Percentiles rank a stretch among this genome's conserved stretches.
These are phyloP conservation scores for Hypoxylon sp. DNA, from an alignment of 2,329 filamentous ascomycete species.

Conservation along the genomic window DNA sequence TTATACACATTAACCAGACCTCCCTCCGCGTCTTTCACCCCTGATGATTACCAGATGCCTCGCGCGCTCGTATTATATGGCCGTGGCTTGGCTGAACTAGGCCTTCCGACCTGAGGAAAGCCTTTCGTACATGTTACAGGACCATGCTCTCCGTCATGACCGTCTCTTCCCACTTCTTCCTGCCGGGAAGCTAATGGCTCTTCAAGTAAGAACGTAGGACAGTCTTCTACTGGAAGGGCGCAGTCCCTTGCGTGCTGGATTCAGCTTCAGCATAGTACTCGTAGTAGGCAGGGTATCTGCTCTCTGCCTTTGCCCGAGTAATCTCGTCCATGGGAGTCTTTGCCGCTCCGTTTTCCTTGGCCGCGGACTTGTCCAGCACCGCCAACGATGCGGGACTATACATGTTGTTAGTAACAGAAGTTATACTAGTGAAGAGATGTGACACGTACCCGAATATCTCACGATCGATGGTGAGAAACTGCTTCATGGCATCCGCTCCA, in stretches of 20 bases:
- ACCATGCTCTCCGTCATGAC: constrained; percentile 3
- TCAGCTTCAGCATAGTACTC: constrained; percentile 59
- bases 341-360: constrained; percentile 57
- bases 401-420: constrained; percentile 12
- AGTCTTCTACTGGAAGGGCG: constrained; percentile 58
- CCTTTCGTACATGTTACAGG: constrained; percentile 27
- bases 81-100: not conserved
- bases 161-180: not conserved
- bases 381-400: constrained; percentile 57
- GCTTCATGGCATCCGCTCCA: constrained; percentile 82
- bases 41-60: constrained; percentile 13
- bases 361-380: constrained; percentile 46
- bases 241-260: constrained; percentile 57
- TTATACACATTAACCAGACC: constrained; percentile 24
- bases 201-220: not conserved
- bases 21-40: constrained; percentile 7
- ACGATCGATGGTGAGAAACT: constrained; percentile 82
- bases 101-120: constrained; percentile 15
- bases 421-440: constrained; percentile 19
- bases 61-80: constrained; percentile 21
- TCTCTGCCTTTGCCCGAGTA: constrained; percentile 60
- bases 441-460: constrained; percentile 81
- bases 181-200: not conserved
- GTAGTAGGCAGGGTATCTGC: constrained; percentile 60
- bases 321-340: constrained; percentile 59